Conservation (phyloP, 768 basidiomycete genomes). For the Hypholoma fasciculare region DNA sequence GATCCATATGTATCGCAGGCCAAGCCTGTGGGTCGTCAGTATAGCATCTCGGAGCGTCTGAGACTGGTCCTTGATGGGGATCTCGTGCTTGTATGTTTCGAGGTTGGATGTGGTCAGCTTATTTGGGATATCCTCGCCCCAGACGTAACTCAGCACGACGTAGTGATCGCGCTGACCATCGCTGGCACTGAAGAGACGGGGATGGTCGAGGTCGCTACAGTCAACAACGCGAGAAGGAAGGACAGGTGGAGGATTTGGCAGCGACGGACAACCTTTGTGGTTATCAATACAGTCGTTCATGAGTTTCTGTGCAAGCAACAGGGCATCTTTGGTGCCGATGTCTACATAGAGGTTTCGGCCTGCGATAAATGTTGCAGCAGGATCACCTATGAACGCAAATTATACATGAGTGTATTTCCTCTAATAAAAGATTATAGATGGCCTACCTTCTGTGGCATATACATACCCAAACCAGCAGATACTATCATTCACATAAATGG, state of each 20-base stretch:
- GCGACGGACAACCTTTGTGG: slow-evolving; percentile 3
- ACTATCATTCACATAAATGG: background rate
- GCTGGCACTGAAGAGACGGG: background rate
- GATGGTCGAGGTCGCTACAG: background rate
- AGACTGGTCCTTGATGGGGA: background rate
- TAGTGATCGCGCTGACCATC: background rate
- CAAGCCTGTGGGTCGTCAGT: slow-evolving; percentile 5
- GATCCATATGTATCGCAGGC: slow-evolving; percentile 7
- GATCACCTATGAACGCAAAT: background rate
- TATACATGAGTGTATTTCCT: background rate
- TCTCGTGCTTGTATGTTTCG: background rate
- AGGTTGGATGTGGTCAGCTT: background rate
- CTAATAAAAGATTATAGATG: background rate
- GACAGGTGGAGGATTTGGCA: background rate
- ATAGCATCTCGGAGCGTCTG: slow-evolving; percentile 8
- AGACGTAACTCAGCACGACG: slow-evolving; percentile 3
- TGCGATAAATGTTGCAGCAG: background rate
- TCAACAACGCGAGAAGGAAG: slow-evolving; percentile 9
- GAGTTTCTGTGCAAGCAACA: background rate
- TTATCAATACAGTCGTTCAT: background rate
- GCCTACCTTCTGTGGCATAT: background rate
- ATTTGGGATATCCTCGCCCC: background rate
- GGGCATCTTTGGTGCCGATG: background rate
- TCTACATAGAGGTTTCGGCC: background rate
- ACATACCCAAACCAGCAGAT: background rate